Conservation (phyloP, 1,139 yeast genomes). For the Kluyveromyces sp. region DNA sequence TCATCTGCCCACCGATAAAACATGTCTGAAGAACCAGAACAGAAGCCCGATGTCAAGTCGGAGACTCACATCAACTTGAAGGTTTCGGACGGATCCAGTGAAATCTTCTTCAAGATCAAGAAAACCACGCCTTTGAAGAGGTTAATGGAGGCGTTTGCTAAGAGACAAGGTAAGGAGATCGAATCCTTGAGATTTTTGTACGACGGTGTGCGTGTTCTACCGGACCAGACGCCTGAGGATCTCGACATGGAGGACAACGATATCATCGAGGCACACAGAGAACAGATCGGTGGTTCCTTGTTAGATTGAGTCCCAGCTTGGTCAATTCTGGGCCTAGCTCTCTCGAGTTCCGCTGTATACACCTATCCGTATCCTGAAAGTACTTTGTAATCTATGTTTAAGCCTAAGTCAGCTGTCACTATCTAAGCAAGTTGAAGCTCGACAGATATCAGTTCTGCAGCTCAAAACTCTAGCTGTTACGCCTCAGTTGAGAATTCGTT, state of each 20-base stretch:
- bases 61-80: constrained; percentile 82
- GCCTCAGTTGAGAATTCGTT: too few relatives aligned
- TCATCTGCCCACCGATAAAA: background rate
- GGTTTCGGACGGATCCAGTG: constrained; percentile 89
- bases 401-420: too few relatives aligned
- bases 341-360: too few relatives aligned
- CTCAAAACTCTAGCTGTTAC: background rate
- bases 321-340: too few relatives aligned
- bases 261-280: constrained; percentile 96
- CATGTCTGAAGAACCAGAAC: constrained; percentile 29
- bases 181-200: constrained; percentile 79
- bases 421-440: too few relatives aligned
- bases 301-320: too few relatives aligned
- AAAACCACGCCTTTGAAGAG: constrained; percentile 87
- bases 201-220: constrained; percentile 86
- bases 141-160: constrained; percentile 96
- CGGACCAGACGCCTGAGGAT: constrained; percentile 86
- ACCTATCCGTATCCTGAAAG: too few relatives aligned
- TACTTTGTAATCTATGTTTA: too few relatives aligned
- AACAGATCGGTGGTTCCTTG: constrained; percentile 62
- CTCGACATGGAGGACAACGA: constrained; percentile 93
- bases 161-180: constrained; percentile 89
- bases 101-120: constrained; percentile 93
- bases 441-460: too few relatives aligned
- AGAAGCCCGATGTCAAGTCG: constrained; percentile 54